Percentiles rank a stretch among this genome's conserved stretches.
Conservation (phyloP, 495 filamentous ascomycete genomes). For the Aspergillus saccharolyticus region DNA sequence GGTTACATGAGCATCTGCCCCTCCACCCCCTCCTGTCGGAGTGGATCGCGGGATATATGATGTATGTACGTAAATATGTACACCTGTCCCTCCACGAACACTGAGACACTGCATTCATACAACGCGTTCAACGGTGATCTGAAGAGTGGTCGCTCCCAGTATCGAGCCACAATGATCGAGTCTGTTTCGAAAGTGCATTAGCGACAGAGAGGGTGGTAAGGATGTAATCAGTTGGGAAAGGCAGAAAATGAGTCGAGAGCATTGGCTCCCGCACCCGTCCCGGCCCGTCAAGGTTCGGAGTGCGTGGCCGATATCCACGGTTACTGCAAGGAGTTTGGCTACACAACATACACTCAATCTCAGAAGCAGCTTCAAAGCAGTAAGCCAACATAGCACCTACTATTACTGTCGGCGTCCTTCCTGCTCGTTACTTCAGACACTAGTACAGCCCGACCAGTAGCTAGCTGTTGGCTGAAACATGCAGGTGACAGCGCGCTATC, state of each 20-base stretch:
- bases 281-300: constrained; percentile 48
- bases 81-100: background rate
- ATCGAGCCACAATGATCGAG: background rate
- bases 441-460: background rate
- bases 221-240: background rate
- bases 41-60: background rate
- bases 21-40: background rate
- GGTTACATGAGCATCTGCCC: background rate
- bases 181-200: background rate
- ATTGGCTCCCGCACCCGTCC: constrained; percentile 29
- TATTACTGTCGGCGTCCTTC: too few species aligned
- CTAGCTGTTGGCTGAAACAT: background rate
- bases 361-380: background rate
- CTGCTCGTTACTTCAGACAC: background rate
- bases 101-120: background rate
- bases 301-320: constrained; percentile 34
- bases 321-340: constrained; percentile 33
- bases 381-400: background rate
- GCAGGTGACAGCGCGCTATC: background rate
- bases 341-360: background rate
- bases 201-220: too few species aligned
- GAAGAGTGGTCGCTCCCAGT: background rate
- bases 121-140: background rate
- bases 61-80: background rate
- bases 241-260: background rate